Evolutionary conservation across 441 rosid species (phyloP).

Genomic region (Populus trichocarpa): DNA sequence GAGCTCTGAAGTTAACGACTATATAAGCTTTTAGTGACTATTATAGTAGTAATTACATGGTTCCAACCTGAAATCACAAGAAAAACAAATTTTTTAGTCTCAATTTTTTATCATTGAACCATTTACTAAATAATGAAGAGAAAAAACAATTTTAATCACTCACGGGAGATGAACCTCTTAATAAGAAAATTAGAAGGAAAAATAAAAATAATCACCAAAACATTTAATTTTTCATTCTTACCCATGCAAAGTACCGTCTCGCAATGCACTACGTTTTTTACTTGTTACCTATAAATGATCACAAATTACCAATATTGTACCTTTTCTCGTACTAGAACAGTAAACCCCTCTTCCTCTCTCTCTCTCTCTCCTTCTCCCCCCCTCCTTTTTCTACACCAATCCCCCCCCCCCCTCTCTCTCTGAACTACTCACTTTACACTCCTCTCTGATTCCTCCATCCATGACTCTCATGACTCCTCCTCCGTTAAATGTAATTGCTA

Average conservation of each 20-base stretch:
- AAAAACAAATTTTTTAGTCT: no score
- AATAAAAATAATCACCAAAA: not conserved
- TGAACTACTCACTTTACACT: not conserved
- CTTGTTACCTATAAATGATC: not conserved
- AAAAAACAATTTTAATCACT: no score
- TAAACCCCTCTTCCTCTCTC: not conserved
- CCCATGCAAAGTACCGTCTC: not conserved
- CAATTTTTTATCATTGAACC: no score
- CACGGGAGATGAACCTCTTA: no score
- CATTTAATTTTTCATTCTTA: not conserved
- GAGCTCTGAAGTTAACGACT: no score
- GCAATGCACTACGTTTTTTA: not conserved
- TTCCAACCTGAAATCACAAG: rapidly evolving
- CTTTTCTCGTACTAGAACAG: constrained; percentile 6
- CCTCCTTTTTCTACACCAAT: not conserved
- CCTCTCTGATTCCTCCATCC: constrained; percentile 27
- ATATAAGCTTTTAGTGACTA: no score
- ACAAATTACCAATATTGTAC: constrained; percentile 26
- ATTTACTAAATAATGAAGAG: no score
- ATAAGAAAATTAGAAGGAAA: no score
- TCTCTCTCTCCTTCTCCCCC: no score
- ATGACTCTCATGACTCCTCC: constrained; percentile 85
- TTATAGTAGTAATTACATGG: no score
- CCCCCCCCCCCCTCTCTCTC: not conserved
- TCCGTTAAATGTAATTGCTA: constrained; percentile 54